Evolutionary conservation across 768 basidiomycete species (phyloP).

Genomic region (Paxillus rubicundulus): DNA sequence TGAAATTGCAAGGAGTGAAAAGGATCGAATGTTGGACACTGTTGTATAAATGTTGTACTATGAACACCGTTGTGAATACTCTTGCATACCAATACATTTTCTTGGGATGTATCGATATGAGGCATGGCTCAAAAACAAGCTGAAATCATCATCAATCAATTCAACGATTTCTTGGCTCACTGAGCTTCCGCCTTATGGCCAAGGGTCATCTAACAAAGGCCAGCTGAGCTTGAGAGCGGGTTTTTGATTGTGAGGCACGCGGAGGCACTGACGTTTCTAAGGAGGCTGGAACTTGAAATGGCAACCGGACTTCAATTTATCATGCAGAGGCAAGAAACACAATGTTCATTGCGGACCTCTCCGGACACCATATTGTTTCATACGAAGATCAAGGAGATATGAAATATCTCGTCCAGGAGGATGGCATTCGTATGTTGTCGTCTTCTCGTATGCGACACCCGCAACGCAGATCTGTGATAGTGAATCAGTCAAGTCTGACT

Average conservation of each 20-base stretch:
- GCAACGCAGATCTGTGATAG: slow-evolving; percentile 43
- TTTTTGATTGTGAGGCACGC: too few relatives aligned
- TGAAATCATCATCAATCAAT: too few relatives aligned
- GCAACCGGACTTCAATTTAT: too few relatives aligned
- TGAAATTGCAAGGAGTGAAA: background rate
- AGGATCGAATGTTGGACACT: background rate
- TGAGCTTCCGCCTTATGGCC: too few relatives aligned
- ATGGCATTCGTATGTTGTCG: slow-evolving; percentile 53
- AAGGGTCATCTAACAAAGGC: too few relatives aligned
- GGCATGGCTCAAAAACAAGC: too few relatives aligned
- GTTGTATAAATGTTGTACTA: background rate
- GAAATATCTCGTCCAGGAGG: slow-evolving; percentile 49
- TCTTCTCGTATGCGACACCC: slow-evolving; percentile 55
- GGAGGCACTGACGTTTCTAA: too few relatives aligned
- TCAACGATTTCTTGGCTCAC: too few relatives aligned
- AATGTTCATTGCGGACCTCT: slow-evolving; percentile 1
- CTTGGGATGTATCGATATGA: too few relatives aligned
- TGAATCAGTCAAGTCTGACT: background rate
- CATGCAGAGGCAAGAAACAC: background rate
- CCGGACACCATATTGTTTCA: slow-evolving; percentile 22
- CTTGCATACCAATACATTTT: too few relatives aligned
- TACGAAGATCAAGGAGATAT: slow-evolving; percentile 26
- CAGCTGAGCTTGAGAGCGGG: too few relatives aligned
- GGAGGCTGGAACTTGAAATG: too few relatives aligned
- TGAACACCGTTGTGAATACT: background rate